Percentiles rank a stretch among this genome's conserved stretches.
Conservation (phyloP, 768 basidiomycete species). For the Pisolithus orientalis region DNA sequence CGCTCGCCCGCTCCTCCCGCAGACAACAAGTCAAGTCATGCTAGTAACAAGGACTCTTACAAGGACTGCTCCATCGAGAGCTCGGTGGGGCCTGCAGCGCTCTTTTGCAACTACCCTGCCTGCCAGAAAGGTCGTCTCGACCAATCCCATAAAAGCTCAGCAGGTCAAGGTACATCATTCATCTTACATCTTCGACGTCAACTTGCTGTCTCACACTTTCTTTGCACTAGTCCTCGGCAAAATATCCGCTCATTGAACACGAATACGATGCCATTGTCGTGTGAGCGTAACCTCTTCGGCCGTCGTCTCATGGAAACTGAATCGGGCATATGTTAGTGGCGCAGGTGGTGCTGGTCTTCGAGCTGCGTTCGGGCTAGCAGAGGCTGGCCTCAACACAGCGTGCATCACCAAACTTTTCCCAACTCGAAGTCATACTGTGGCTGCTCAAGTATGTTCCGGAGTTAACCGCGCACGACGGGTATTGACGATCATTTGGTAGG, state of each 20-base stretch:
- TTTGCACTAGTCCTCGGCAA: constrained; percentile 57
- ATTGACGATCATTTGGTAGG: constrained; percentile 39
- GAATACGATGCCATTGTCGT: constrained; percentile 99
- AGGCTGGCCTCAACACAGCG: constrained; percentile 97
- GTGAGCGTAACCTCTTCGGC: constrained; percentile 45
- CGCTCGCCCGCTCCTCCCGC: constrained; percentile 13
- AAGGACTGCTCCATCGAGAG: constrained; percentile 26
- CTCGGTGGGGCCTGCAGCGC: constrained; percentile 44
- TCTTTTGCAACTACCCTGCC: constrained; percentile 63
- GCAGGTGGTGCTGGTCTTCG: constrained; percentile 97
- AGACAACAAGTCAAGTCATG: constrained; percentile 35
- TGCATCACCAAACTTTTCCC: constrained; percentile 99
- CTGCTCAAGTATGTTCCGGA: constrained; percentile 68
- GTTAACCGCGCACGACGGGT: background rate
- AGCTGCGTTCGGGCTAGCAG: constrained; percentile 97
- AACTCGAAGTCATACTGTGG: constrained; percentile 96
- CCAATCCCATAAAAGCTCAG: constrained; percentile 73
- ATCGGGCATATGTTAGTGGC: constrained; percentile 48
- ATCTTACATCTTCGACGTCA: constrained; percentile 4
- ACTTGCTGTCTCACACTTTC: constrained; percentile 4
- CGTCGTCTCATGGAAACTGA: constrained; percentile 6
- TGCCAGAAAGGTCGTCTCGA: constrained; percentile 55
- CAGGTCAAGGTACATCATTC: constrained; percentile 59
- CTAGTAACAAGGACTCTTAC: constrained; percentile 53
- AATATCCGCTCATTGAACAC: constrained; percentile 97